A percentile compares a stretch with the other conserved stretches of the same genome.
Conservation (phyloP, 305 asterid genomes). For the Ajuga reptans region DNA sequence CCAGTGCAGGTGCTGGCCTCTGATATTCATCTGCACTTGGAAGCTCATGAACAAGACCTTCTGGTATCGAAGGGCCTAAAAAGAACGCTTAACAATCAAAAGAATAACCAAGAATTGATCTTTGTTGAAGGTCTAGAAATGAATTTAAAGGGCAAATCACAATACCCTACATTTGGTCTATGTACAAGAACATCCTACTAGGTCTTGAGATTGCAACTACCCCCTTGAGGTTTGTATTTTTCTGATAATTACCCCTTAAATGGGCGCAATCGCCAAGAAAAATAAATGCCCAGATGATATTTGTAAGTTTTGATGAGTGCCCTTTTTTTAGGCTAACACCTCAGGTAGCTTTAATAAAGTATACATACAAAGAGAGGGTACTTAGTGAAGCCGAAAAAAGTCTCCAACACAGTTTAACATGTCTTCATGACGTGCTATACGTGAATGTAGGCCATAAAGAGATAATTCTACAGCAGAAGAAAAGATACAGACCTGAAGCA, state of each 20-base stretch:
- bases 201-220: neutral
- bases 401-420: neutral
- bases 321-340: too few species aligned
- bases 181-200: neutral
- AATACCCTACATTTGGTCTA: neutral
- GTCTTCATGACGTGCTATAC: neutral
- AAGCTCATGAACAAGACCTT: slow-evolving; percentile 74
- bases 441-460: neutral
- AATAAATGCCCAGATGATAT: neutral
- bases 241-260: neutral
- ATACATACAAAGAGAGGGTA: neutral
- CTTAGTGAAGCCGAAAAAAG: neutral
- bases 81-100: neutral
- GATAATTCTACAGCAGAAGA: neutral
- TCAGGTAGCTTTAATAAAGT: neutral
- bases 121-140: neutral
- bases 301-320: neutral
- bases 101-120: neutral
- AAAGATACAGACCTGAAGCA: slow-evolving; percentile 43
- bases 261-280: neutral
- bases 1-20: slow-evolving; percentile 31
- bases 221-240: neutral
- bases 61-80: slow-evolving; percentile 56
- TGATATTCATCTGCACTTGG: slow-evolving; percentile 69
- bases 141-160: neutral